Conservation (phyloP, 768 basidiomycete genomes). For the Mycena haematopus region DNA sequence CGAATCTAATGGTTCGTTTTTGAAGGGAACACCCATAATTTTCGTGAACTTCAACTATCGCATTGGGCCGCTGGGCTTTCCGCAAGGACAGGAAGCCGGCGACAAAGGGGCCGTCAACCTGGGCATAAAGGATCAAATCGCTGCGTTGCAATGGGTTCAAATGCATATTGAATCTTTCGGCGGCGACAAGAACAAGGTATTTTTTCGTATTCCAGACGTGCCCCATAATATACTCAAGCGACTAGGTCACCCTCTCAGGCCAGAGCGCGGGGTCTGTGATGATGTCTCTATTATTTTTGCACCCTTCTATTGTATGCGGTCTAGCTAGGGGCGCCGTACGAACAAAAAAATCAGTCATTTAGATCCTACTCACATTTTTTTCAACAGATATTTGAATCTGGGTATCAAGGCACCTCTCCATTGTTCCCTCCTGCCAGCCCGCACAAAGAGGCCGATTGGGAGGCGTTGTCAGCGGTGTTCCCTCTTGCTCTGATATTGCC, state of each 20-base stretch:
- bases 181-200: conserved; percentile 53
- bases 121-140: conserved; percentile 46
- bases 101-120: conserved; percentile 42
- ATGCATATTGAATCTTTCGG: conserved; percentile 60
- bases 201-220: too few relatives aligned
- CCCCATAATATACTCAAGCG: neutral
- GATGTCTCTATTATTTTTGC: conserved; percentile 11
- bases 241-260: conserved; percentile 38
- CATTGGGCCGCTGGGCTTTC: neutral
- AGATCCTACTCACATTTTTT: neutral
- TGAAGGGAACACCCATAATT: conserved; percentile 43
- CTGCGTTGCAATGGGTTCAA: conserved; percentile 56
- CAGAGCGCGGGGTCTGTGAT: conserved; percentile 31
- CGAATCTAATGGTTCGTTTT: neutral
- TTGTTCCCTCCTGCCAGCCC: conserved; percentile 37
- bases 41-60: conserved; percentile 55
- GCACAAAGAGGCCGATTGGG: conserved; percentile 39
- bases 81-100: conserved; percentile 31
- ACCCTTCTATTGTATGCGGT: conserved; percentile 32
- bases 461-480: conserved; percentile 39
- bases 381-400: conserved; percentile 52
- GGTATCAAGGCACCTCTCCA: conserved; percentile 37
- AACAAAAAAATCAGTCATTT: neutral
- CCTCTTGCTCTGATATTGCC: conserved; percentile 32
- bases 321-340: conserved; percentile 42